Conservation (phyloP, 2,329 filamentous ascomycete genomes). For the Sclerotinia spermophila region DNA sequence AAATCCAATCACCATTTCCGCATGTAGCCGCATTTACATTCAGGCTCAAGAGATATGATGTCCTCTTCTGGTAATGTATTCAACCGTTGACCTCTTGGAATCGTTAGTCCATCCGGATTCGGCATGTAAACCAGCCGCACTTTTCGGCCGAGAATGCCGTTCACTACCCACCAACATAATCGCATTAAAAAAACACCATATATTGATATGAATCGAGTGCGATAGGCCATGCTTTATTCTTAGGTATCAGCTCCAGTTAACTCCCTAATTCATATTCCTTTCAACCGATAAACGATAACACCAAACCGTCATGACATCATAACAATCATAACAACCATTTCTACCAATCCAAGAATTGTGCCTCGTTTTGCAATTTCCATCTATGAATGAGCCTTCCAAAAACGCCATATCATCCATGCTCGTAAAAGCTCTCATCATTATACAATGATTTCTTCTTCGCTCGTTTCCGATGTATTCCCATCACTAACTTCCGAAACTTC, state of each 20-base stretch:
- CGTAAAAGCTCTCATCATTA: constrained; percentile 10
- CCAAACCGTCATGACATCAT: neutral
- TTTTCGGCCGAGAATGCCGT: neutral
- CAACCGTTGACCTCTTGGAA: neutral
- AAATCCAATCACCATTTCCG: neutral
- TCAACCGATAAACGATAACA: neutral
- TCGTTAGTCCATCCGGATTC: neutral
- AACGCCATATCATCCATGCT: constrained; percentile 12
- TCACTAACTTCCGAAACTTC: constrained; percentile 1
- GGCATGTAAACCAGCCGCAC: neutral
- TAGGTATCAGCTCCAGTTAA: constrained; percentile 9
- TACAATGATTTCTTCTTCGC: constrained; percentile 26
- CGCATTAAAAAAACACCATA: neutral
- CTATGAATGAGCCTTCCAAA: neutral
- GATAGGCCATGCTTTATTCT: neutral
- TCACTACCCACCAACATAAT: neutral
- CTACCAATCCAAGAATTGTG: neutral
- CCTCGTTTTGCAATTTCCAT: constrained; percentile 7
- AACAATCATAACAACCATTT: neutral
- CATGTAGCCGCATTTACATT: neutral
- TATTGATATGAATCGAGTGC: neutral
- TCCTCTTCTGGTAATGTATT: neutral
- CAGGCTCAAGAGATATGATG: neutral
- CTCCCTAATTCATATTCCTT: neutral
- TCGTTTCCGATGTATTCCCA: constrained; percentile 22